Base-by-base conservation (phyloP, 2,329 filamentous ascomycete genomes). In the Westerdykella sp. region DNA sequence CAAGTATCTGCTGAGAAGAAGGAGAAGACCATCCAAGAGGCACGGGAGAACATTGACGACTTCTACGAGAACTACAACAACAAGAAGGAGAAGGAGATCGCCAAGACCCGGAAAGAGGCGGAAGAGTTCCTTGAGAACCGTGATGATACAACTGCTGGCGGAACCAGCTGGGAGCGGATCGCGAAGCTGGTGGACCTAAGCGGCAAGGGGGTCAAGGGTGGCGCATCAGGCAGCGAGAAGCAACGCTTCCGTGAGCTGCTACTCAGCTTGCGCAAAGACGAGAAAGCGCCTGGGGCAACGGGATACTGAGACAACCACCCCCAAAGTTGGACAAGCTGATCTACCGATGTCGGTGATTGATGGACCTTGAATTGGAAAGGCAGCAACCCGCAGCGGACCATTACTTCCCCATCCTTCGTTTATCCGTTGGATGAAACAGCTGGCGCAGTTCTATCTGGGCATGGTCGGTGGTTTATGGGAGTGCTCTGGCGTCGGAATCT, bases 61-160 rank as follows among this genome's bases (percentile, higher is more conserved):
- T 98, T 97, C 73, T 98, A 98, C 76, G 90, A 96, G 65, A 96
- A 95, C 71, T 98, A 98, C 76, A 97, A 97, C 75, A 83, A 85
- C 69, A 95, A 96, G 74, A 91, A 93, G 68, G 93, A 98, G 68
- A 97, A 97, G 78, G 81, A 80, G 46, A 84, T 96, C 55, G 77
- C 84, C 16, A 87, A 95, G 73, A 93, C 91, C 44, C 81, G 84
- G 59, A 85, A 86, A 67, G 93, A 98, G 57, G 93, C 91, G 6
- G 91, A 97, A 62, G 83, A 95, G 63, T 98, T 97, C 69, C 73
- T 97, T 37, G 83, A 80, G 42, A 89, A 76, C 68, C 81, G 90
- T 47, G 91, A 98, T 67, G 90, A 97, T 67, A 96, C 90, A 32
- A 87, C 89, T 18, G 87, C 87, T 10, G 93, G 93, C 40, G 93